These are phyloP conservation scores for Sanguinoderma infundibulare DNA, from an alignment of 1,284 basidiomycete species.

Conservation along the genomic window DNA sequence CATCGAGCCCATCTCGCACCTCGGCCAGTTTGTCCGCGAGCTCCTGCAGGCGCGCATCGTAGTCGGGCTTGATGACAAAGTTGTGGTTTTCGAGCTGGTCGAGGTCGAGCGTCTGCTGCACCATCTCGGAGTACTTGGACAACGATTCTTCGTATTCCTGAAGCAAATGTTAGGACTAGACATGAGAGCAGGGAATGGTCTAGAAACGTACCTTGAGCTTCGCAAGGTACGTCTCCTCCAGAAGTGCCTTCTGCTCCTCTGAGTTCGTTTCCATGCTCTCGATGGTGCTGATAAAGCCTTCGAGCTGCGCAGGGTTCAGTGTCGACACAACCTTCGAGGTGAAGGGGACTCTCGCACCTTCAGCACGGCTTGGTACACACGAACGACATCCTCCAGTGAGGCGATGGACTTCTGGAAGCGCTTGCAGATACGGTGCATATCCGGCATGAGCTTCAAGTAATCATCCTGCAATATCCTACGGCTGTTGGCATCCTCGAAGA, in stretches of 20 bases:
- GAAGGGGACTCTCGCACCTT: constrained; percentile 43
- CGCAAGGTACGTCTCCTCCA: constrained; percentile 71
- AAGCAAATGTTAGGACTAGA: neutral
- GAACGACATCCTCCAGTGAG: constrained; percentile 92
- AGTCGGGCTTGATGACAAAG: constrained; percentile 93
- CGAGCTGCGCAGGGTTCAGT: constrained; percentile 53
- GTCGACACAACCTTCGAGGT: neutral
- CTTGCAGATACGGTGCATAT: constrained; percentile 93
- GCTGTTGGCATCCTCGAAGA: constrained; percentile 80
- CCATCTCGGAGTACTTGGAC: constrained; percentile 89
- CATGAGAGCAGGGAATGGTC: neutral
- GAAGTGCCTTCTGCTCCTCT: constrained; percentile 53
- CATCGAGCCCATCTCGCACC: constrained; percentile 83
- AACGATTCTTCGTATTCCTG: constrained; percentile 71
- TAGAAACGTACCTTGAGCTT: constrained; percentile 57
- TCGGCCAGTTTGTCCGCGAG: constrained; percentile 68
- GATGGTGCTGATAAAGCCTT: constrained; percentile 73
- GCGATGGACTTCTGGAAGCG: constrained; percentile 88
- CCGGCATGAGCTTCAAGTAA: constrained; percentile 90
- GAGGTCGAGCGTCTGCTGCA: constrained; percentile 94
- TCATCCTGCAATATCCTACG: constrained; percentile 84
- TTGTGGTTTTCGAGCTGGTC: constrained; percentile 85
- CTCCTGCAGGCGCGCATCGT: constrained; percentile 76
- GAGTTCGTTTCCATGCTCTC: constrained; percentile 56
- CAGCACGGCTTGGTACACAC: constrained; percentile 90